Evolutionary conservation across 352 stramenopile species (phyloP).

Genomic region (Pythium monospermum): DNA sequence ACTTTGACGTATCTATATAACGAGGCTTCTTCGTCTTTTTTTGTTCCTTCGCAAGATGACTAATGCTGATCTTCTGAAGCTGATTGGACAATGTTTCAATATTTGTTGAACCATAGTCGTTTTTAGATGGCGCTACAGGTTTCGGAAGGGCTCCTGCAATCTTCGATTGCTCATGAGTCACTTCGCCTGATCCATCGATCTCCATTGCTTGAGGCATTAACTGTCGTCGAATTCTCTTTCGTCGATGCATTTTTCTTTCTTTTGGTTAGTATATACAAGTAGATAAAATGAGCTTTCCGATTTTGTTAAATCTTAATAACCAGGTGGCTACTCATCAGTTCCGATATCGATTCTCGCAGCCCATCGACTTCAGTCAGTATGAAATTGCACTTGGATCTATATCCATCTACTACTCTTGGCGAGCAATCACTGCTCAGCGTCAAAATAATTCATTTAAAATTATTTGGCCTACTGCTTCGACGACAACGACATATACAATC

Average conservation of each 20-base stretch:
- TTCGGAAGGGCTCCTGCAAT: too few species aligned
- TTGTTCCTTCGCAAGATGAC: conserved; percentile 7
- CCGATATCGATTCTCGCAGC: conserved; percentile 16
- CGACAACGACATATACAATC: conserved; percentile 20
- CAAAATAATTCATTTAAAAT: conserved; percentile 18
- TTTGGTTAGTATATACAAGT: conserved; percentile 8
- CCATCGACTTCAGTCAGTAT: conserved; percentile 16
- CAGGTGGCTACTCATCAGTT: conserved; percentile 14
- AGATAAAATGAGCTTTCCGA: conserved; percentile 20
- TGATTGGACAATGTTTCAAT: conserved; percentile 18
- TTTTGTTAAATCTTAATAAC: conserved; percentile 23
- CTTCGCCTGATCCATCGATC: conserved; percentile 11
- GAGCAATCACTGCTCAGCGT: conserved; percentile 13
- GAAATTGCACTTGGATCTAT: conserved; percentile 16
- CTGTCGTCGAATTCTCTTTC: conserved; percentile 18
- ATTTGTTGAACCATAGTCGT: conserved; percentile 13
- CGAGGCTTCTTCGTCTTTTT: conserved; percentile 15
- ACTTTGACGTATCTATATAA: conserved; percentile 16
- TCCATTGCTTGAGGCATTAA: conserved; percentile 19
- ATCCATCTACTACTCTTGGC: conserved; percentile 17
- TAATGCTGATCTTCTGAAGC: conserved; percentile 12
- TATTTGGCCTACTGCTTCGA: conserved; percentile 23
- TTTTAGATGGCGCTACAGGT: conserved; percentile 13
- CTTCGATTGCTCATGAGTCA: too few species aligned
- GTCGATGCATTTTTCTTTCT: conserved; percentile 20